Base-by-base conservation (phyloP, 108 stramenopile genomes). In the Seminavis robusta region DNA sequence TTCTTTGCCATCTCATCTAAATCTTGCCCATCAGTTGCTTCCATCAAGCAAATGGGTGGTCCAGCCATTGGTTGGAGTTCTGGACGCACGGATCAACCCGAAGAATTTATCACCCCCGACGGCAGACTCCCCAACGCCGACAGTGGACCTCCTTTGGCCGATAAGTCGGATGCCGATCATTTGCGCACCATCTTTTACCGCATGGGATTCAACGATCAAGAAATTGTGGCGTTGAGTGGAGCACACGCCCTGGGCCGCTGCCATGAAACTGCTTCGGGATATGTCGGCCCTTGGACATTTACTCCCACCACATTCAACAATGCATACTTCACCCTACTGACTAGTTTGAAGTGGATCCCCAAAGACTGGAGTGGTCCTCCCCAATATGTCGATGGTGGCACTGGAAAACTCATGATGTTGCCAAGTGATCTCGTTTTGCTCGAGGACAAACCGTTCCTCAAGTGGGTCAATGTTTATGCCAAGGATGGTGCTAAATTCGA, bases 171-270 rank as follows among this genome's bases (percentile, higher is more conserved):
- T 52, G 77, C 86, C 3, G 79, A 65, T 52, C 84, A 92, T 60
- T 56, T 87, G 43, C 65, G 86, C 1, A 65, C 63, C 48, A 78
- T 97, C 56, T 97, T 97, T 53, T 62, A 84, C 36, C 87, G 95
- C 46, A 96, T 97, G 95, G 95, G 97, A 13, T 96, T 97, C 63
- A 69, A 67, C 59, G 86, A 88, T 59, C 73, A 73, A 38, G 86
- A 80, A 31, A 88, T 88, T 72, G 96, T 97, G 15, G 78, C 69
- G 3, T 72, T 97, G 36, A 64, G 71, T 41, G 96, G 96, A 19
- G 96, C 95, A 1, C 96, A 97, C 74, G 88, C 91, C 20, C 61
- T 95, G 6, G 95, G 94, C 9, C 76, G 90, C 2, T 95, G 94
- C 69, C 95, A 95, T 61, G 66, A 69, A 7, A 82, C 80, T 40